Evolutionary conservation across 768 basidiomycete species (phyloP).

Genomic region (Chalciporus pseudorubinellus): DNA sequence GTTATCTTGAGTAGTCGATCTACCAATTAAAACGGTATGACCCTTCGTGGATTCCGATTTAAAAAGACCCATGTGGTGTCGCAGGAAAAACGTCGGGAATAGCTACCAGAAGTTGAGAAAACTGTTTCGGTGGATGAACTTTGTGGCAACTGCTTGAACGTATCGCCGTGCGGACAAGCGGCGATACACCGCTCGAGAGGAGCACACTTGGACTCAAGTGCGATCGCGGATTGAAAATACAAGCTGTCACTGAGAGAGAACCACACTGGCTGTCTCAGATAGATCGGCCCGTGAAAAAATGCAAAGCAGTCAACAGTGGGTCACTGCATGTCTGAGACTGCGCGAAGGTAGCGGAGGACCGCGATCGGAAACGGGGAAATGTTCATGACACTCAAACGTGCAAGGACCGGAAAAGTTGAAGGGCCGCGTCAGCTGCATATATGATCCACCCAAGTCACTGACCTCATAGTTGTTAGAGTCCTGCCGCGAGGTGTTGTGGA

Average conservation of each 20-base stretch:
- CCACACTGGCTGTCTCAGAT: too few species aligned
- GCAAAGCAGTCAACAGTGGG: neutral
- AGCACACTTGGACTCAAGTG: neutral
- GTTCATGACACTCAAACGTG: neutral
- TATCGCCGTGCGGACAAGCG: neutral
- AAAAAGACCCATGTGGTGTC: neutral
- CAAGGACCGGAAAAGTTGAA: neutral
- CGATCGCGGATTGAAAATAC: neutral
- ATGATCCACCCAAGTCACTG: neutral
- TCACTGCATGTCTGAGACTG: too few species aligned
- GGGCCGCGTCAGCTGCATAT: neutral
- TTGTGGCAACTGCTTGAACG: neutral
- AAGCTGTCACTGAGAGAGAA: too few species aligned
- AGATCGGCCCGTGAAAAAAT: neutral
- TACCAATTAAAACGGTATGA: neutral
- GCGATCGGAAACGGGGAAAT: neutral
- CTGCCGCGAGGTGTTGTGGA: too few species aligned
- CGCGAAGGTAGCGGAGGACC: neutral
- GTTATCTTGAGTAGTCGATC: neutral
- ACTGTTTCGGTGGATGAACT: neutral
- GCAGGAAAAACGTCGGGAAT: neutral
- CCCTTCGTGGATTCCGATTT: neutral
- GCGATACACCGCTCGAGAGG: neutral
- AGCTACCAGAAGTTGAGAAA: neutral
- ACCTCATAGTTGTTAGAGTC: too few species aligned